Base-by-base conservation (phyloP, 2,329 filamentous ascomycete species). In the Cryphonectria nitschkei region DNA sequence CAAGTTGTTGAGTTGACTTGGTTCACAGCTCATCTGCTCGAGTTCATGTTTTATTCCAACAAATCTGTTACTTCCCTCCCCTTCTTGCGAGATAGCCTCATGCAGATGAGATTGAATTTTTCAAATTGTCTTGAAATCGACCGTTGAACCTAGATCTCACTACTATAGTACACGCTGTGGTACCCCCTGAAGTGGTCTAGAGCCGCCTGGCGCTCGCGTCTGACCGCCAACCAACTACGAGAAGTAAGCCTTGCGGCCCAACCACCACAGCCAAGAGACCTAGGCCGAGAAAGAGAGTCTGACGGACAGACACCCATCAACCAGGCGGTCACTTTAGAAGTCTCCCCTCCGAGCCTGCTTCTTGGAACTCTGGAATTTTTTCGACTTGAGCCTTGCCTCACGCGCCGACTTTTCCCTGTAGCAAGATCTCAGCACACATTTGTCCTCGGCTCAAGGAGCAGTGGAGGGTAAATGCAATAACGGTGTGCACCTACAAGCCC, bases 331-430 rank as follows among this genome's bases (percentile, higher is more conserved):
- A 34, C 61, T 9, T 39, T 65, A 68, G n/a, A 41, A 68, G 32
- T 68, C 60, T 2, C 70, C 71, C 39, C 50, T 68, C 13, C 71
- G 50, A 41, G 69, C 67, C 29, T 68, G 60, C 34, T 88, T 88
- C 78, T 88, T 88, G 9, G 79, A 79, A 73, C 84, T 84, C 22
- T 81, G 78, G 13, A 82, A 76, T 75, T 86, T 88, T 77, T 88
- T 88, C 19, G 80, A 75, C 71, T 78, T 82, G 32, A 88, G 73
- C 37, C 86, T 80, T 1, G 77, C 75, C 26, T 83, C 80, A 58
- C 86, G 81, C 61, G 85, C 87, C 3, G 78, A 75, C 69, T 84
- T 85, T 68, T 83, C 81, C 68, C 86, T 88, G 62, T 39, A n/a
- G 34, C 56, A n/a, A 50, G 7, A 46, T 50, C 62, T 76, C 50